Evolutionary conservation across 768 basidiomycete species (phyloP).

Genomic region (Podaxis sp.): DNA sequence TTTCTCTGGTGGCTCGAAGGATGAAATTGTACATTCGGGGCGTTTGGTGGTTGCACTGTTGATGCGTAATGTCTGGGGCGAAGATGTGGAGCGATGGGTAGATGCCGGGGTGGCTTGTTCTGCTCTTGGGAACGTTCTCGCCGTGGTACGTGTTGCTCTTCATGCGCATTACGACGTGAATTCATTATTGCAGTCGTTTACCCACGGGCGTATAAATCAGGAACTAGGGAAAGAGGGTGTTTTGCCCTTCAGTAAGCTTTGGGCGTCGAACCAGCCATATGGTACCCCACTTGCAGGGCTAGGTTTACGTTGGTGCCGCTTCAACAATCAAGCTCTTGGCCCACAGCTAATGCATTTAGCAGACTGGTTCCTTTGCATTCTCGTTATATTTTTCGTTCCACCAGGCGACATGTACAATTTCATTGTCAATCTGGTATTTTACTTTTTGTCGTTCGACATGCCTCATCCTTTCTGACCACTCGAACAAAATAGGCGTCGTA

Average conservation of each 20-base stretch:
- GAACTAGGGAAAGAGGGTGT: constrained; percentile 56
- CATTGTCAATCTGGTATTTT: constrained; percentile 42
- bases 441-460: neutral
- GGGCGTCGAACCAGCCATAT: constrained; percentile 54
- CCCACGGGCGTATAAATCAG: constrained; percentile 41
- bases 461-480: neutral
- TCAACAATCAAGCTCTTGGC: neutral
- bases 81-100: constrained; percentile 38
- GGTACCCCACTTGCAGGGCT: constrained; percentile 51
- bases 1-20: constrained; percentile 61
- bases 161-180: constrained; percentile 11
- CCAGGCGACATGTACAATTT: constrained; percentile 62
- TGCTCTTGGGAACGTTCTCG: constrained; percentile 54
- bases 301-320: constrained; percentile 34
- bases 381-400: constrained; percentile 33
- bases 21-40: constrained; percentile 55
- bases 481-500: constrained; percentile 27
- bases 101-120: constrained; percentile 45
- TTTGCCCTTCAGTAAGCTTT: constrained; percentile 50
- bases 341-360: constrained; percentile 11
- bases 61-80: constrained; percentile 64
- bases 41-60: constrained; percentile 62
- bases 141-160: constrained; percentile 27
- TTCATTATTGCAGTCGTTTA: constrained; percentile 14
- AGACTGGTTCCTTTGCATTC: constrained; percentile 27